Conservation (phyloP, 257 asterid genomes). For the Leonotis leonurus region DNA sequence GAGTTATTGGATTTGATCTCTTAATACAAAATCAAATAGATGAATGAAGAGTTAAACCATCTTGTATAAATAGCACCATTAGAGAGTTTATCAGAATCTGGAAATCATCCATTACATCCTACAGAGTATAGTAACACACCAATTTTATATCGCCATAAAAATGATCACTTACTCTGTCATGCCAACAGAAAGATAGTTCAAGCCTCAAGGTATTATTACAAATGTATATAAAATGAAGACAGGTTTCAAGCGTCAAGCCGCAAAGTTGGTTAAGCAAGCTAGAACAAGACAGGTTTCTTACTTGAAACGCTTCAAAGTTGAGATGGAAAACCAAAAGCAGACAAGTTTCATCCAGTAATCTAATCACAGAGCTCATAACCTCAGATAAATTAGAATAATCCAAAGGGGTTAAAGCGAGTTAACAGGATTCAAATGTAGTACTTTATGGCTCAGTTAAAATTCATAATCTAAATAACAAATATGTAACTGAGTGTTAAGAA, state of each 20-base stretch:
- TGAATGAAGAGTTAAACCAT: background rate
- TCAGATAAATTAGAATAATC: background rate
- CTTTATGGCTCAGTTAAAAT: background rate
- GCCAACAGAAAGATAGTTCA: background rate
- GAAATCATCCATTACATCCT: background rate
- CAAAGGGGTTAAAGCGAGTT: background rate
- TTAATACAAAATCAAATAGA: background rate
- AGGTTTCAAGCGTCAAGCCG: no score
- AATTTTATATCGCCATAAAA: background rate
- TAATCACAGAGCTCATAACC: background rate
- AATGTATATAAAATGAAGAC: background rate
- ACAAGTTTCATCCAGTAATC: background rate
- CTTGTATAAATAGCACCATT: no score
- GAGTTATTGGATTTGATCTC: background rate
- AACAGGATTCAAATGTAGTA: background rate
- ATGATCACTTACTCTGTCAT: background rate
- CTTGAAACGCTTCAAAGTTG: background rate
- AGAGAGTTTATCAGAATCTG: background rate
- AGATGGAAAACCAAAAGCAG: background rate
- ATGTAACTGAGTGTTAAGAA: background rate
- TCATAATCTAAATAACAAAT: background rate
- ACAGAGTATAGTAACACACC: background rate
- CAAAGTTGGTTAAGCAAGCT: background rate
- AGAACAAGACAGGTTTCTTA: background rate
- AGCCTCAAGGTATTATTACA: background rate